Conservation (phyloP, 140 eudicot genomes). For the Oenanthe javanica region DNA sequence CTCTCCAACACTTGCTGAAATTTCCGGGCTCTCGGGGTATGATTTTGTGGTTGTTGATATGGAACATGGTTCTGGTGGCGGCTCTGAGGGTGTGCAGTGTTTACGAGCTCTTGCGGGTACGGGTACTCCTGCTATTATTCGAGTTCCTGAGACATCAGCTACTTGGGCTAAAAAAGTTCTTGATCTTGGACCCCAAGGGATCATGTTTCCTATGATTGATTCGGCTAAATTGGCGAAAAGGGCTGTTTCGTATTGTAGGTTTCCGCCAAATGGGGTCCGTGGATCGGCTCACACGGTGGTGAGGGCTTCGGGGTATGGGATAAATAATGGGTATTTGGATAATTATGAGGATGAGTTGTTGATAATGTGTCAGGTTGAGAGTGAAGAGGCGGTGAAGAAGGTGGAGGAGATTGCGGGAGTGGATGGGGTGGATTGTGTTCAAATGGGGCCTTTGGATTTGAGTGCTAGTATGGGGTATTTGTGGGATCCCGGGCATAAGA, state of each 20-base stretch:
- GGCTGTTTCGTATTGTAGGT: slow-evolving; percentile 76
- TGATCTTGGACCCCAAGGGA: slow-evolving; percentile 87
- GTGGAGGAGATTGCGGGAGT: slow-evolving; percentile 65
- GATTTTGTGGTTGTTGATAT: slow-evolving; percentile 84
- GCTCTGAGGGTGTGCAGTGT: slow-evolving; percentile 52
- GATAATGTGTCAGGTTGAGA: slow-evolving; percentile 97
- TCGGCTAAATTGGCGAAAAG: slow-evolving; percentile 49
- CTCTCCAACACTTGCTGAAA: slow-evolving; percentile 91
- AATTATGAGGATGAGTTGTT: slow-evolving; percentile 68
- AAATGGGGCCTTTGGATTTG: slow-evolving; percentile 97
- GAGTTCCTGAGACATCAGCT: slow-evolving; percentile 60
- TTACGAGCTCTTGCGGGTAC: slow-evolving; percentile 79
- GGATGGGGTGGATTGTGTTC: slow-evolving; percentile 88
- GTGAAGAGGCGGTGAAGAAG: slow-evolving; percentile 64
- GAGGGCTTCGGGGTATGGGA: slow-evolving; percentile 76
- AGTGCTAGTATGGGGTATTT: slow-evolving; percentile 90
- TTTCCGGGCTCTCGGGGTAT: slow-evolving; percentile 83
- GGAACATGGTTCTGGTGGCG: slow-evolving; percentile 89
- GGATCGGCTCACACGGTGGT: slow-evolving; percentile 82
- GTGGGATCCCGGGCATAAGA: slow-evolving; percentile 97
- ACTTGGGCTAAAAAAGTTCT: slow-evolving; percentile 90
- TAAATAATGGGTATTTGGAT: slow-evolving; percentile 55
- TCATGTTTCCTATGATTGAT: slow-evolving; percentile 97
- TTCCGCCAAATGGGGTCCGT: slow-evolving; percentile 77
- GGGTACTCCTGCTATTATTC: slow-evolving; percentile 60